Evolutionary conservation across 148 eudicot genomes (phyloP), one percentile per base, ranked within the genome.

Genomic region (Dianthus caryophyllus): DNA sequence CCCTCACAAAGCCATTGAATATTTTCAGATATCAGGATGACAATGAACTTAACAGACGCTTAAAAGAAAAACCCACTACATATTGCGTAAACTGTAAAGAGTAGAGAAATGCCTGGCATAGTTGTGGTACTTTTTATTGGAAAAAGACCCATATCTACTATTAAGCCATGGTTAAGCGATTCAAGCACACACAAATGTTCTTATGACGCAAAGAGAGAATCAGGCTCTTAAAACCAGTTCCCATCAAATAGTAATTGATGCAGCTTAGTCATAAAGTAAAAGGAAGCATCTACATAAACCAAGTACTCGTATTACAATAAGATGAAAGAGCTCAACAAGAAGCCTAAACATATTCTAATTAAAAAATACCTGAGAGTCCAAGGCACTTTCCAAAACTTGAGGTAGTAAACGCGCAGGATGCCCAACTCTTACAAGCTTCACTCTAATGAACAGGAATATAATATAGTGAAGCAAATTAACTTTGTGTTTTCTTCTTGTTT

Each of bases 381-480:
- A 78, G 73, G 98, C 94, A 84, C 95, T 93, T 17, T 89, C 96
- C 82, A 93, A 66, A 56, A 93, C 87, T 85, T 93, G 98, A 64
- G 98, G 98, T 54, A 93, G 89, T 74, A 93, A 80, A 72, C 98
- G 96, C 60, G 98, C 98, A 58, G 98, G 98, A 85, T 93, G 98
- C 21, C 98, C 98, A 78, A 93, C 65, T 82, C 98, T 87, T 74
- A 93, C 98, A 77, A 93, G 78, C 79, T 88, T 93, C 69, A 93
- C 96, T 78, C 98, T 93, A 73, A 51, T 61, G 65, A 47, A 74
- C 25, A 69, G 21, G 66, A 70, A 71, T 52, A 21, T 39, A 69
- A 26, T 65, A 33, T 27, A 51, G 43, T 69, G 58, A 24, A 33
- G 5, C 6, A 27, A 27, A 61, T 9, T 21, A 68, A 25, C 14